Evolutionary conservation across 345 rosid species (phyloP).

Genomic region (Gossypium arboreum): DNA sequence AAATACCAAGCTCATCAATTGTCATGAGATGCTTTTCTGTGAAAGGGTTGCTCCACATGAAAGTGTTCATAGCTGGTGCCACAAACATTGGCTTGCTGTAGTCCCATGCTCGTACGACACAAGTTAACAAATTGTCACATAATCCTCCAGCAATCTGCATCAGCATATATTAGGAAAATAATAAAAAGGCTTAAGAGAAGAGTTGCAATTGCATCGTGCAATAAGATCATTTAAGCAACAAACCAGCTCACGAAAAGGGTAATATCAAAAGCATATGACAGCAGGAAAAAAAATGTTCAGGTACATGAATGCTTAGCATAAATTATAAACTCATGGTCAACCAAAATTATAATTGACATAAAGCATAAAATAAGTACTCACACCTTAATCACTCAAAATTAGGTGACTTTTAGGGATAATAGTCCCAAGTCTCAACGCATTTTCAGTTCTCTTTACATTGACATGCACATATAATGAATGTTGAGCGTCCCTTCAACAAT

Average conservation of each 20-base stretch:
- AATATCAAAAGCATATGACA: neutral
- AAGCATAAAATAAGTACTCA: constrained; percentile 1
- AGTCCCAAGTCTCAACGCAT: neutral
- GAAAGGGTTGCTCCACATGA: constrained; percentile 93
- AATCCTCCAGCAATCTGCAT: constrained; percentile 92
- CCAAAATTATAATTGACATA: neutral
- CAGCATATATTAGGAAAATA: neutral
- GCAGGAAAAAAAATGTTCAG: constrained; percentile 12
- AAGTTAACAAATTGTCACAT: constrained; percentile 85
- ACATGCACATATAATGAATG: neutral
- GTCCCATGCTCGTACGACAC: constrained; percentile 92
- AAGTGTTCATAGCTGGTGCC: constrained; percentile 87
- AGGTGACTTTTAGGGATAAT: neutral
- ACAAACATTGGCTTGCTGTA: constrained; percentile 74
- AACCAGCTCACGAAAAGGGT: neutral
- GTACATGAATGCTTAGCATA: neutral
- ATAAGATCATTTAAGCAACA: neutral
- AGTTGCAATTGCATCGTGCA: neutral
- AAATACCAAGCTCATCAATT: constrained; percentile 80
- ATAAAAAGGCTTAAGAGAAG: neutral
- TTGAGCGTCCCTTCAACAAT: neutral
- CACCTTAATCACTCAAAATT: neutral
- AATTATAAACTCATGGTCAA: neutral
- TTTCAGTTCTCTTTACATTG: neutral
- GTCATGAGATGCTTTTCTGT: constrained; percentile 76